phyloP scores from a whole-genome alignment of 208 protist genomes.

The Trypanosoma mega region DNA sequence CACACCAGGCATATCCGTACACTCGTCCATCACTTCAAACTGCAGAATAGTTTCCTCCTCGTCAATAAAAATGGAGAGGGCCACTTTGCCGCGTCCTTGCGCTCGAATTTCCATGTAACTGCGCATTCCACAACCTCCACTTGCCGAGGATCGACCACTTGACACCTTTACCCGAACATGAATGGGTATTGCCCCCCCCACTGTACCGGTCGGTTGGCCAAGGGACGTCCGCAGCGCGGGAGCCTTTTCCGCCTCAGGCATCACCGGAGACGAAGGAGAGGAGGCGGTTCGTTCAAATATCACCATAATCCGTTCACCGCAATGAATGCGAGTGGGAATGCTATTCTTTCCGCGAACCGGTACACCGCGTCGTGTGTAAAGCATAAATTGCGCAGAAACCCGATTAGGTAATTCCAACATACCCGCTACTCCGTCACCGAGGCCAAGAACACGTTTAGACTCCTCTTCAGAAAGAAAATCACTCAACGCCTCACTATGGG shows the following conservation, averaged over 20 bases:
- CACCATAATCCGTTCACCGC: conserved; percentile 66
- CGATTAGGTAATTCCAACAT: conserved; percentile 46
- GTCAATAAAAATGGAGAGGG: conserved; percentile 24
- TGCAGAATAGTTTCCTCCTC: conserved; percentile 39
- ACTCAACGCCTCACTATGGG: conserved; percentile 3
- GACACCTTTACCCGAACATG: conserved; percentile 24
- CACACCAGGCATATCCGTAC: conserved; percentile 52
- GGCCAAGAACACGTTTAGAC: conserved; percentile 3
- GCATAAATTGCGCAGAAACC: conserved; percentile 46
- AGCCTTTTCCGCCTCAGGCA: neutral
- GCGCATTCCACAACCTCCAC: neutral
- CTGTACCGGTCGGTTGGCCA: conserved; percentile 1
- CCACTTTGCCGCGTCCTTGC: conserved; percentile 9
- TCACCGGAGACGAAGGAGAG: neutral
- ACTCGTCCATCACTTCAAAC: conserved; percentile 48
- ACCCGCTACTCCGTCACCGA: neutral
- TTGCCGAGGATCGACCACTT: neutral
- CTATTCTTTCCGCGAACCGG: conserved; percentile 43
- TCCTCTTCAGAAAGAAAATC: conserved; percentile 21
- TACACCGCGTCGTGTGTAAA: conserved; percentile 67
- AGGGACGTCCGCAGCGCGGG: conserved; percentile 5
- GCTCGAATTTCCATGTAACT: conserved; percentile 21
- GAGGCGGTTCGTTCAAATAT: conserved; percentile 36
- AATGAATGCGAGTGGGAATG: conserved; percentile 48
- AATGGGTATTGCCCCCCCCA: conserved; percentile 5